These are phyloP conservation scores for Lecanicillium sp. DNA, from an alignment of 2,329 filamentous ascomycete species.

Conservation along the genomic window DNA sequence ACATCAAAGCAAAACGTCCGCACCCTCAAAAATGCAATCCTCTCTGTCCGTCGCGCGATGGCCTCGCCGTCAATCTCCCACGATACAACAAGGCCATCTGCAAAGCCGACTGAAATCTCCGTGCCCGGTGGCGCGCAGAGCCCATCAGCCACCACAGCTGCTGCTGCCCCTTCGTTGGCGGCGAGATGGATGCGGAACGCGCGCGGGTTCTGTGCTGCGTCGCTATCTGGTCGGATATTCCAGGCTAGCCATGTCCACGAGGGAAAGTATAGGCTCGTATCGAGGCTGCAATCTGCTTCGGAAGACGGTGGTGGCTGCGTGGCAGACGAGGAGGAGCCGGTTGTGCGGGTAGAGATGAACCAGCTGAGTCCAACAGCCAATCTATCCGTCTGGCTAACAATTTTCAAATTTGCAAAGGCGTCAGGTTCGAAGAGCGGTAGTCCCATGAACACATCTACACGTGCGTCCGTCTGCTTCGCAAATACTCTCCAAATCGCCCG, in stretches of 20 bases:
- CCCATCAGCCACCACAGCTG: slow-evolving; percentile 18
- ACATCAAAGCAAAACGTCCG: slow-evolving; percentile 25
- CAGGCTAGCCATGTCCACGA: slow-evolving; percentile 32
- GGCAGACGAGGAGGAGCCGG: too few relatives aligned
- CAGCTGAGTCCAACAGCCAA: slow-evolving; percentile 26
- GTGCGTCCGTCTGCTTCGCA: slow-evolving; percentile 16
- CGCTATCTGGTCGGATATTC: slow-evolving; percentile 18
- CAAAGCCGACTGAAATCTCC: slow-evolving; percentile 26
- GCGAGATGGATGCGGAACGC: slow-evolving; percentile 23
- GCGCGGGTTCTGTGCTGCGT: slow-evolving; percentile 5
- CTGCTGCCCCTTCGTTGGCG: slow-evolving; percentile 15
- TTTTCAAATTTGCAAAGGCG: slow-evolving; percentile 18
- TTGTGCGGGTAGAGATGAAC: slow-evolving; percentile 14
- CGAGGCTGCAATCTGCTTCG: slow-evolving; percentile 10
- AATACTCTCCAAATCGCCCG: slow-evolving; percentile 22
- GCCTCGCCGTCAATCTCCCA: slow-evolving; percentile 28
- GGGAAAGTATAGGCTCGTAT: slow-evolving; percentile 16
- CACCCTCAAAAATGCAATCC: slow-evolving; percentile 23
- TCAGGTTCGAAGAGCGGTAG: slow-evolving; percentile 26
- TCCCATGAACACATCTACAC: slow-evolving; percentile 22
- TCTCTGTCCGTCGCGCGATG: slow-evolving; percentile 17
- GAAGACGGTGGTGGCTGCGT: slow-evolving; percentile 3
- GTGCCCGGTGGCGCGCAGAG: slow-evolving; percentile 23
- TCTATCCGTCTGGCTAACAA: slow-evolving; percentile 24
- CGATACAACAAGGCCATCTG: slow-evolving; percentile 21